A percentile compares a stretch with the other conserved stretches of the same genome.
Conservation (phyloP, 169 alveolate species). For the Plasmodium sp. region DNA sequence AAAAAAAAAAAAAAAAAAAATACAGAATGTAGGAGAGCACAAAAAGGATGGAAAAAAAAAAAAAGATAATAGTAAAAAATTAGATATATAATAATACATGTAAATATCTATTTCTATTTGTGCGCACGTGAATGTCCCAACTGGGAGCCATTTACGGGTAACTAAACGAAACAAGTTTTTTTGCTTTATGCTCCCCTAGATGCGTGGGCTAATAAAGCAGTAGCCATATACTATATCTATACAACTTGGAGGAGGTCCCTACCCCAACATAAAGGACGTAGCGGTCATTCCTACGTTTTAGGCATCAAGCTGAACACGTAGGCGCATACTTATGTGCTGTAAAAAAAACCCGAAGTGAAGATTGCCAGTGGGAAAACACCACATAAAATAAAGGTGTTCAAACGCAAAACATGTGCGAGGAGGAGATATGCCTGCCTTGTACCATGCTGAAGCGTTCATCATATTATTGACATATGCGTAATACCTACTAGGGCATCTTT, state of each 20-base stretch:
- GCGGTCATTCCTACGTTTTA: not conserved
- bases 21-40: not conserved
- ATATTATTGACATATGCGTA: not conserved
- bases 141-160: not conserved
- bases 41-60: not conserved
- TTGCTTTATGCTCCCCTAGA: not conserved
- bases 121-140: not conserved
- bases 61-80: not conserved
- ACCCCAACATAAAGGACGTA: not conserved
- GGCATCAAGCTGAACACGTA: not conserved
- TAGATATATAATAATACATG: not conserved
- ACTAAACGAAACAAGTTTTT: not conserved
- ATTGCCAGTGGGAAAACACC: not conserved
- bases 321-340: not conserved
- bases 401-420: not conserved
- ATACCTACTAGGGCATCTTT: not conserved
- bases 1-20: not conserved
- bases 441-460: not conserved
- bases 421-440: not conserved
- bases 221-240: not conserved
- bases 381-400: not conserved
- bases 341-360: not conserved
- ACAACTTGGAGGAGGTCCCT: not conserved
- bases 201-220: not conserved
- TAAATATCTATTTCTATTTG: not conserved